Conservation (phyloP, 805 yeast species). For the Vanderwaltozyma yarrowii region DNA sequence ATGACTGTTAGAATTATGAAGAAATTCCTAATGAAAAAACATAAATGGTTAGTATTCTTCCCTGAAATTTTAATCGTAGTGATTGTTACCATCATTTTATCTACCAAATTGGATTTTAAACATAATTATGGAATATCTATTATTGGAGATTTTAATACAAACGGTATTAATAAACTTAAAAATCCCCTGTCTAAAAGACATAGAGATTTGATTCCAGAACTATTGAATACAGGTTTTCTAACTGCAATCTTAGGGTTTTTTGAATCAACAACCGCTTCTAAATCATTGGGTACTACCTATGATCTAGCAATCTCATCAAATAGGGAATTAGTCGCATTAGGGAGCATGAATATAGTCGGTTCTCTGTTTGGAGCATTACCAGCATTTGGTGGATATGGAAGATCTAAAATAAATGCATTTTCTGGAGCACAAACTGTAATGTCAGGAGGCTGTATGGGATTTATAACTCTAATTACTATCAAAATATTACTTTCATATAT, state of each 20-base stretch:
- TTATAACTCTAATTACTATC: conserved; percentile 57
- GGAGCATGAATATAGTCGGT: conserved; percentile 57
- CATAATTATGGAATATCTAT: conserved; percentile 46
- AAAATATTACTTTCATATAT: conserved; percentile 50
- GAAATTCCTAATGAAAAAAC: conserved; percentile 28
- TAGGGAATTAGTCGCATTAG: conserved; percentile 85
- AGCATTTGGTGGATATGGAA: conserved; percentile 91
- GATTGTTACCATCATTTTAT: conserved; percentile 44
- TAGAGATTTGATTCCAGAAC: conserved; percentile 39
- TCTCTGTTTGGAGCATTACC: conserved; percentile 64
- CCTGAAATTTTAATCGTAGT: conserved; percentile 86
- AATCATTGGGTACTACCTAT: conserved; percentile 67
- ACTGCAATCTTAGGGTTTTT: conserved; percentile 84
- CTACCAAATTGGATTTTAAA: conserved; percentile 39
- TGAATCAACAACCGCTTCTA: conserved; percentile 88
- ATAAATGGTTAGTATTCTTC: conserved; percentile 45
- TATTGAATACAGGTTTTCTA: conserved; percentile 61
- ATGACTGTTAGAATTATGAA: conserved; percentile 34
- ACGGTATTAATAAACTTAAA: conserved; percentile 35
- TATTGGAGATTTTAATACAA: conserved; percentile 55
- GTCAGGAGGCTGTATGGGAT: conserved; percentile 79
- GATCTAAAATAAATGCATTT: conserved; percentile 79
- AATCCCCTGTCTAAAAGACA: conserved; percentile 47
- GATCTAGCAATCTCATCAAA: conserved; percentile 64
- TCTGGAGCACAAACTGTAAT: conserved; percentile 82